Conservation (phyloP, 2,329 filamentous ascomycete species). For the Karstenula rhodostoma region DNA sequence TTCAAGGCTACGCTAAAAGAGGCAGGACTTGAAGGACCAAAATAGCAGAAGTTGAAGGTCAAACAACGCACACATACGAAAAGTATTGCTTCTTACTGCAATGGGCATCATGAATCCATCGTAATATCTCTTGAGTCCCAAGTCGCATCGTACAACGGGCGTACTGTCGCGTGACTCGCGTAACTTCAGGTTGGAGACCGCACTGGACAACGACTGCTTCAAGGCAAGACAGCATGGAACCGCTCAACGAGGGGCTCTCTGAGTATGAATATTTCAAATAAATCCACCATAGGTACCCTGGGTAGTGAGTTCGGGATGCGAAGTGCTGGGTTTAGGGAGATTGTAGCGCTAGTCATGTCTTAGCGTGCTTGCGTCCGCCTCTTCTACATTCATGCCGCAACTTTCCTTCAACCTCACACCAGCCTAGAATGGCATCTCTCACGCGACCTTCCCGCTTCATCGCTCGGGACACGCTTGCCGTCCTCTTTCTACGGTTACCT, state of each 20-base stretch:
- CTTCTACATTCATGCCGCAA: background rate
- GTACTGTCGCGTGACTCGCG: no score
- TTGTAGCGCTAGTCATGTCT: background rate
- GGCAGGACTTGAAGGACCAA: background rate
- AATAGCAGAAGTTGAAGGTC: background rate
- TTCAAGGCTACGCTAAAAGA: background rate
- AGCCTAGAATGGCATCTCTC: background rate
- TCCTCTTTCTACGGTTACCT: background rate
- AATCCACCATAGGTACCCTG: no score
- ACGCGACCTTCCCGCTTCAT: background rate
- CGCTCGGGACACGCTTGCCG: background rate
- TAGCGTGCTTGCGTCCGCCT: background rate
- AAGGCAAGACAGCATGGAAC: no score
- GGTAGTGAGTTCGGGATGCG: background rate
- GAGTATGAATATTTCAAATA: no score
- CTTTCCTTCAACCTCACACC: conserved; percentile 5
- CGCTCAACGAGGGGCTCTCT: no score
- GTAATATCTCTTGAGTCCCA: background rate
- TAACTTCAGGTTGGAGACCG: no score
- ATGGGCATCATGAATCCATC: background rate
- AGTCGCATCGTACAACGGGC: background rate
- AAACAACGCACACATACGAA: background rate
- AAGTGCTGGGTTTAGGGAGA: background rate
- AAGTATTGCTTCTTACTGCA: background rate
- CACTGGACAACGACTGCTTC: no score